These are phyloP conservation scores for Fusarium pseudonygamai DNA, from an alignment of 2,329 filamentous ascomycete genomes.

Conservation along the genomic window DNA sequence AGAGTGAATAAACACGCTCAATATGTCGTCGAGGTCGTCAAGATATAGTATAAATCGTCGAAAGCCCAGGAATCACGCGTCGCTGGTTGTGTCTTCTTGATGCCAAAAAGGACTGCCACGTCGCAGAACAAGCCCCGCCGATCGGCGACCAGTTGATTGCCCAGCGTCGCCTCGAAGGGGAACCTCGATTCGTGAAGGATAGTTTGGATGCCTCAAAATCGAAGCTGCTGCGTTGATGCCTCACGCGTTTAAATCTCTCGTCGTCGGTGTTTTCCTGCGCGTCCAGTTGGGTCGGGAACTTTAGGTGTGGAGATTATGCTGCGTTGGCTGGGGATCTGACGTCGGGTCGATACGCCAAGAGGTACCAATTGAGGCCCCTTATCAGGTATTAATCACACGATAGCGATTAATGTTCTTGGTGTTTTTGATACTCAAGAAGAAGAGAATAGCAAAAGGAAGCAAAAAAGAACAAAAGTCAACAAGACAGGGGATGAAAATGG, in stretches of 20 bases:
- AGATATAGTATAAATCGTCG: not conserved
- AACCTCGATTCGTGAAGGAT: not conserved
- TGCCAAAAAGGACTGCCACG: slow-evolving; percentile 30
- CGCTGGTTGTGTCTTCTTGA: not conserved
- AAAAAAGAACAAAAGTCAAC: not conserved
- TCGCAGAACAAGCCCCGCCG: slow-evolving; percentile 32
- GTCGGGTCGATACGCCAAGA: slow-evolving; percentile 23
- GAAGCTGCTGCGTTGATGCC: slow-evolving; percentile 21
- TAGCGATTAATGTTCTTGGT: not conserved
- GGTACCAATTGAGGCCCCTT: slow-evolving; percentile 1
- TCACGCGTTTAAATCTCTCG: slow-evolving; percentile 11
- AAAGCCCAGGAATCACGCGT: not conserved
- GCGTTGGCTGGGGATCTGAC: slow-evolving; percentile 17
- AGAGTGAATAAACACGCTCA: not conserved
- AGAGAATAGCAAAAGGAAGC: slow-evolving; percentile 1
- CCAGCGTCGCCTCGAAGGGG: slow-evolving; percentile 19
- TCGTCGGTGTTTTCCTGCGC: not conserved
- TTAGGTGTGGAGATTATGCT: slow-evolving; percentile 27
- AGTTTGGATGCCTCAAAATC: slow-evolving; percentile 7
- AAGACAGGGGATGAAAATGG: slow-evolving; percentile 7
- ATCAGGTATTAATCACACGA: not conserved
- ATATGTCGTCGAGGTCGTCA: not conserved
- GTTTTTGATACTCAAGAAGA: not conserved
- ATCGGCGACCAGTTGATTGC: slow-evolving; percentile 32
- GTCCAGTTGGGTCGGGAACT: slow-evolving; percentile 11